Conservation (phyloP, 345 rosid genomes). For the Salix purpurea region DNA sequence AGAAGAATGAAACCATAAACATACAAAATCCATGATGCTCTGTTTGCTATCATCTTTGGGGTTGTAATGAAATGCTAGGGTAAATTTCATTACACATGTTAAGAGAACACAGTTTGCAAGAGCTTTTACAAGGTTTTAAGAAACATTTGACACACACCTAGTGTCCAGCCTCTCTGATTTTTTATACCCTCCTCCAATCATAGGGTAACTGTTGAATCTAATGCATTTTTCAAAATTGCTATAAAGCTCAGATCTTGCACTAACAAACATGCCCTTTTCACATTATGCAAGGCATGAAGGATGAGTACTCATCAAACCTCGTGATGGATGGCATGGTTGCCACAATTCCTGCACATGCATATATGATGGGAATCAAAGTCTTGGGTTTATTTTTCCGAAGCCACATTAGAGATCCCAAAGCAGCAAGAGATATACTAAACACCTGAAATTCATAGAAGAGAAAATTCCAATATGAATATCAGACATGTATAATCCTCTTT, state of each 20-base stretch:
- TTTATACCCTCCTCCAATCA: not conserved
- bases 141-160: not conserved
- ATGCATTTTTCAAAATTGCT: not conserved
- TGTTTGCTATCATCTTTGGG: not conserved
- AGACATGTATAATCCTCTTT: not conserved
- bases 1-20: not conserved
- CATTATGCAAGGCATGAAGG: not conserved
- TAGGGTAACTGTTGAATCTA: not conserved
- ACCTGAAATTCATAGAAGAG: constrained; percentile 45
- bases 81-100: not conserved
- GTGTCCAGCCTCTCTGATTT: not conserved
- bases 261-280: not conserved
- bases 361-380: constrained; percentile 79
- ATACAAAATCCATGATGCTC: not conserved
- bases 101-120: not conserved
- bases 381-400: constrained; percentile 93
- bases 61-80: not conserved
- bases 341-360: constrained; percentile 76
- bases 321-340: constrained; percentile 97
- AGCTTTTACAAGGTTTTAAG: not conserved
- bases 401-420: constrained; percentile 96
- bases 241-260: not conserved
- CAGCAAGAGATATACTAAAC: constrained; percentile 83
- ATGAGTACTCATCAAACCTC: constrained; percentile 36
- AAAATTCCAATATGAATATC: not conserved